phyloP scores from a whole-genome alignment of 1,284 basidiomycete genomes.

The Cystobasidiaceae sp. region DNA sequence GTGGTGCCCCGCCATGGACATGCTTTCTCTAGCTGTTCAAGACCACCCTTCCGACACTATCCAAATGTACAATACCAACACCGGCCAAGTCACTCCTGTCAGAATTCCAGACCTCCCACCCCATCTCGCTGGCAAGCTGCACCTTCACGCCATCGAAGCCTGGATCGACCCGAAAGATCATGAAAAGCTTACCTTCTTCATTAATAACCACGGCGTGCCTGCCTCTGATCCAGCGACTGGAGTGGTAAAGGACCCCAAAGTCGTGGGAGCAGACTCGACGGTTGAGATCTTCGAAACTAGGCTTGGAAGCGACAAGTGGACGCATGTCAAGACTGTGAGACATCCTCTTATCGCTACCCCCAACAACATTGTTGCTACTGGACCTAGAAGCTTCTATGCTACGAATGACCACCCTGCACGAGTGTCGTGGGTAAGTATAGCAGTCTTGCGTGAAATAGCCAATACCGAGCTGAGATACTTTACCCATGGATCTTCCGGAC shows the following conservation, averaged over 20 bases:
- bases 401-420: slow-evolving; percentile 64
- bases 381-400: slow-evolving; percentile 60
- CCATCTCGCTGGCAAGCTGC: slow-evolving; percentile 51
- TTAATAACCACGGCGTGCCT: slow-evolving; percentile 62
- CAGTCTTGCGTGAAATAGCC: too few relatives aligned
- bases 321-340: slow-evolving; percentile 58
- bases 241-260: slow-evolving; percentile 42
- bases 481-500: not conserved
- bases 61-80: slow-evolving; percentile 57
- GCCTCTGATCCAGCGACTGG: not conserved
- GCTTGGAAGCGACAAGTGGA: slow-evolving; percentile 51
- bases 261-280: slow-evolving; percentile 63
- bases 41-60: slow-evolving; percentile 53
- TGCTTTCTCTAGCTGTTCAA: slow-evolving; percentile 49
- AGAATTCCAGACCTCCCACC: slow-evolving; percentile 49
- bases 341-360: slow-evolving; percentile 60
- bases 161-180: slow-evolving; percentile 55
- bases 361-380: slow-evolving; percentile 63
- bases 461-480: too few relatives aligned
- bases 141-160: slow-evolving; percentile 67
- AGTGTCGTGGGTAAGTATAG: slow-evolving; percentile 51
- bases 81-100: slow-evolving; percentile 53
- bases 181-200: slow-evolving; percentile 58
- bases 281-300: slow-evolving; percentile 64
- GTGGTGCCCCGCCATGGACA: slow-evolving; percentile 56